Conservation (phyloP, 495 filamentous ascomycete species). For the Hypoxylon subgilvum region DNA sequence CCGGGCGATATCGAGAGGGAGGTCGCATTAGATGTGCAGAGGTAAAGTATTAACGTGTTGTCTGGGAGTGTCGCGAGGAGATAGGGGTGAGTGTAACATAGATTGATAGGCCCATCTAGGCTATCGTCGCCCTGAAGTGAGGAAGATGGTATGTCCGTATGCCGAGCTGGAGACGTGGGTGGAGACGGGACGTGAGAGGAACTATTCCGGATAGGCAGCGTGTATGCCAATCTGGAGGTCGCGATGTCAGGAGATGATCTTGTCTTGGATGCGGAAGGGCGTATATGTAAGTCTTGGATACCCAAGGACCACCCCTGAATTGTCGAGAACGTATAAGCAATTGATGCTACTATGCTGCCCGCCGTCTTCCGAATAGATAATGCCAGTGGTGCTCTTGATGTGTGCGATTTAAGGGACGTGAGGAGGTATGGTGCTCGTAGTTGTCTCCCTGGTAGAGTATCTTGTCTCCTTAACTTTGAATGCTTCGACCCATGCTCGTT, state of each 20-base stretch:
- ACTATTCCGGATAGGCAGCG: slow-evolving; percentile 38
- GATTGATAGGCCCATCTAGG: slow-evolving; percentile 66
- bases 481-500: background rate
- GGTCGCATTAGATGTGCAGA: slow-evolving; percentile 75
- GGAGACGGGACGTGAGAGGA: slow-evolving; percentile 44
- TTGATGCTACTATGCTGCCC: slow-evolving; percentile 70
- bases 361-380: slow-evolving; percentile 72
- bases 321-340: slow-evolving; percentile 80
- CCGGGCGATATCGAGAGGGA: slow-evolving; percentile 74
- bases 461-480: background rate
- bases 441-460: background rate
- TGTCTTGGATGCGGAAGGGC: slow-evolving; percentile 25
- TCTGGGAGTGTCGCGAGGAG: slow-evolving; percentile 86
- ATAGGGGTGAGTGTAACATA: slow-evolving; percentile 91
- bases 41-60: slow-evolving; percentile 88
- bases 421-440: slow-evolving; percentile 62
- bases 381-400: slow-evolving; percentile 76
- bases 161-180: slow-evolving; percentile 62
- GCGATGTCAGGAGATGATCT: slow-evolving; percentile 52
- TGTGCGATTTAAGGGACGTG: slow-evolving; percentile 81
- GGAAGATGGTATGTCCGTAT: slow-evolving; percentile 43
- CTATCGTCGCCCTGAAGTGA: slow-evolving; percentile 5
- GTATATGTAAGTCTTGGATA: slow-evolving; percentile 82
- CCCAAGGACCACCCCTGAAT: slow-evolving; percentile 83
- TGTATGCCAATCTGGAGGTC: slow-evolving; percentile 54